These are phyloP conservation scores for Fusarium sp. DNA, from an alignment of 2,329 filamentous ascomycete genomes.

Conservation along the genomic window DNA sequence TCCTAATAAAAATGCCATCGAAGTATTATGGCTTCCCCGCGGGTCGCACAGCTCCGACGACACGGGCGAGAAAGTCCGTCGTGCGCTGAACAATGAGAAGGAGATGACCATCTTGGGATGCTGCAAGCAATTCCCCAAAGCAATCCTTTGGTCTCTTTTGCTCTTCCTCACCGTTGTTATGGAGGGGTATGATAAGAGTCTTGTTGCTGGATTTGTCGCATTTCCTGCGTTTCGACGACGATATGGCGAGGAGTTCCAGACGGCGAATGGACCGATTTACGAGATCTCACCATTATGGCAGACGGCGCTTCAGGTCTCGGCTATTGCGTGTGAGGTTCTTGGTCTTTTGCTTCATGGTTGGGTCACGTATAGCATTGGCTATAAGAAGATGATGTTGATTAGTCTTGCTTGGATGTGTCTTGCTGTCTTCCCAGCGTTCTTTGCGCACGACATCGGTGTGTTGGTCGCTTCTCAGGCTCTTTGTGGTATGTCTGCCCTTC, in stretches of 20 bases:
- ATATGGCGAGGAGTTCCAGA: conserved; percentile 45
- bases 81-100: conserved; percentile 34
- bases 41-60: conserved; percentile 38
- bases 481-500: conserved; percentile 26
- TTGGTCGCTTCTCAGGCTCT: conserved; percentile 52
- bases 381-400: conserved; percentile 54
- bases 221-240: conserved; percentile 26
- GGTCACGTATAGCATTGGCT: conserved; percentile 52
- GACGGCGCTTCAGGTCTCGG: conserved; percentile 11
- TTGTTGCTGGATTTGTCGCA: conserved; percentile 33
- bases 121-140: conserved; percentile 36
- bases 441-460: conserved; percentile 48
- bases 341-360: conserved; percentile 57
- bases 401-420: conserved; percentile 50
- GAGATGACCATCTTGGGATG: conserved; percentile 35
- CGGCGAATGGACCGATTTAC: conserved; percentile 11
- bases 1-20: conserved; percentile 22
- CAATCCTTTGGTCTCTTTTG: conserved; percentile 34
- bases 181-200: conserved; percentile 37
- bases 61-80: conserved; percentile 34
- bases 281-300: conserved; percentile 29
- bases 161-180: conserved; percentile 41
- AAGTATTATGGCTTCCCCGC: conserved; percentile 38
- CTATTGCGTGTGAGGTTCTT: conserved; percentile 38
- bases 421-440: conserved; percentile 56